Base-by-base conservation (phyloP, 192 early-diverging fungal species). In the Geranomyces variabilis region DNA sequence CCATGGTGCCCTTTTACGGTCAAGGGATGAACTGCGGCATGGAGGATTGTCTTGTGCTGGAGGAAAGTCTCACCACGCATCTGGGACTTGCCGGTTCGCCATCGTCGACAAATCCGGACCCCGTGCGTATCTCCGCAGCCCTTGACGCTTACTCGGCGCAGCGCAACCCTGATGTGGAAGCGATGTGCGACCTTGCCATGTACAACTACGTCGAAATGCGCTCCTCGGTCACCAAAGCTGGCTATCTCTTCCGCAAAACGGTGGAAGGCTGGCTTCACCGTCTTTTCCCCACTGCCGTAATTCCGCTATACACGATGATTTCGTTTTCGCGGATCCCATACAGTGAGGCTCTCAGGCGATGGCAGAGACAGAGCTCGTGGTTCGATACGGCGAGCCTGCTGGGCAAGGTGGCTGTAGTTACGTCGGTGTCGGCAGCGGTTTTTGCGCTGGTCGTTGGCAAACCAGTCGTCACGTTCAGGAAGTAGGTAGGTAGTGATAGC, bases 1-100 rank as follows among this genome's bases (percentile, higher is more conserved):
- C 93, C 49, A 99, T 99, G 96, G 96, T 99, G 0, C 96, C 96
- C 5, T 99, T 99, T 71, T 99, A 94, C 59, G 96, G 96, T 19
- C 82, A 83, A 45, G 96, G 96, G 12, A 97, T 99, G 96, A 99
- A 99, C 80, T 97, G 95, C 79, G 96, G 96, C 4, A 96, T 99
- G 62, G 92, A 99, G 72, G 96, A 99, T 71, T 87, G 94, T 17
- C 79, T 91, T 43, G 83, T 90, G 17, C 75, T 96, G 14, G 86
- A 88, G 30, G 79, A 88, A 28, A 81, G 85, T 49, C 57, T 82
- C 1, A 76, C 67, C 15, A 73, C 72, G 34, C 71, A 77, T 36
- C 56, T 81, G 61, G 76, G 77, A 14, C 53, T 19, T 13, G 13
- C 36, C 30, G 61, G 53, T 4, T 45, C 41, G 1, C 63, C 63